phyloP scores from a whole-genome alignment of 768 basidiomycete species.

The Panus rudis region DNA sequence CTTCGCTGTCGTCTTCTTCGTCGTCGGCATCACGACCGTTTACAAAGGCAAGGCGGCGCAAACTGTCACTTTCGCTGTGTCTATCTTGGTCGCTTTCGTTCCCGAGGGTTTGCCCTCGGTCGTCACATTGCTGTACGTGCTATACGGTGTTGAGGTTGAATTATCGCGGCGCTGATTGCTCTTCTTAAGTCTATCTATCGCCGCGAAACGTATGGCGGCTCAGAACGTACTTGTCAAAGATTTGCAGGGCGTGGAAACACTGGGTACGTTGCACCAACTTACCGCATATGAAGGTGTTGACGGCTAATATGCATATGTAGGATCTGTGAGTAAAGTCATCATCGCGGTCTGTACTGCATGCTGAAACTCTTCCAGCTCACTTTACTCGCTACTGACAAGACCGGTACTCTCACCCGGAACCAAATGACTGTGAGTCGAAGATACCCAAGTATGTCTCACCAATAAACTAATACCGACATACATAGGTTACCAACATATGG shows the following conservation, averaged over 20 bases:
- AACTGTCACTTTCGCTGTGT: constrained; percentile 58
- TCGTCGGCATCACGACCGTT: constrained; percentile 56
- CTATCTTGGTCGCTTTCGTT: constrained; percentile 54
- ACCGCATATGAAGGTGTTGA: background rate
- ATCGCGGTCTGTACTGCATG: background rate
- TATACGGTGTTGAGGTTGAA: background rate
- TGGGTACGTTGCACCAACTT: too few relatives aligned
- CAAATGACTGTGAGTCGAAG: constrained; percentile 56
- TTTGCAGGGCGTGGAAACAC: constrained; percentile 65
- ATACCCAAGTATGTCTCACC: background rate
- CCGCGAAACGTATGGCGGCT: constrained; percentile 64
- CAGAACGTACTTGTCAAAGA: constrained; percentile 71
- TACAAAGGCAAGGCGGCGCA: constrained; percentile 55
- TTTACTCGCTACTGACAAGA: constrained; percentile 65
- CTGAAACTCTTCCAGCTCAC: constrained; percentile 39
- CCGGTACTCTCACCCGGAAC: constrained; percentile 63
- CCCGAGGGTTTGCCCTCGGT: constrained; percentile 61
- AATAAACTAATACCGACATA: background rate
- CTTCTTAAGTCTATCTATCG: constrained; percentile 43
- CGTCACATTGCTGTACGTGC: constrained; percentile 46
- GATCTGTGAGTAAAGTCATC: constrained; percentile 16
- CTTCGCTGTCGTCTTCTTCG: constrained; percentile 59
- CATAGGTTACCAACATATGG: constrained; percentile 58
- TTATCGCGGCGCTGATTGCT: too few relatives aligned
- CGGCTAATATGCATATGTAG: background rate